phyloP scores from a whole-genome alignment of 257 asterid genomes.

The Rubia yunnanensis region DNA sequence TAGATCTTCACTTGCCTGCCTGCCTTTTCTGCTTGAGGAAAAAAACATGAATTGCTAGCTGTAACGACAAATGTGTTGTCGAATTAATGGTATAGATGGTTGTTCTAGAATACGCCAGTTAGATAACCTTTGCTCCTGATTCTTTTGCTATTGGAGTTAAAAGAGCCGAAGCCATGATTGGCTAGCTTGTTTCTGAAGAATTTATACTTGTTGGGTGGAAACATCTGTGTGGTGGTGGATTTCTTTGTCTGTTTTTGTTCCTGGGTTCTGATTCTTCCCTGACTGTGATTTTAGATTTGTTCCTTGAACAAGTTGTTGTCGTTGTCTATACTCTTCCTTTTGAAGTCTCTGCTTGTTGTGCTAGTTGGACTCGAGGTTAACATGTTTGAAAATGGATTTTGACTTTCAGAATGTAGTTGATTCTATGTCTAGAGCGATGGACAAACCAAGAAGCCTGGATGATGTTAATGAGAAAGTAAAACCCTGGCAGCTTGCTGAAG shows the following conservation, averaged over 20 bases:
- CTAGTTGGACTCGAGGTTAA: background rate
- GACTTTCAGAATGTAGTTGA: conserved; percentile 80
- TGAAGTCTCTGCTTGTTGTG: background rate
- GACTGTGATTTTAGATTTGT: background rate
- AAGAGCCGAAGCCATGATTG: too few species aligned
- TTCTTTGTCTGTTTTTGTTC: background rate
- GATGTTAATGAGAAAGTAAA: conserved; percentile 64
- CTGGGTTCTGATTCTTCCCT: background rate
- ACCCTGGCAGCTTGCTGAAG: conserved; percentile 85
- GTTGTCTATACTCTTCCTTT: background rate
- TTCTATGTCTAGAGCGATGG: conserved; percentile 65
- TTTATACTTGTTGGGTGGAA: background rate
- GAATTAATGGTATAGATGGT: background rate
- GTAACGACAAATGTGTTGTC: background rate
- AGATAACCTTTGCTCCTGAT: background rate
- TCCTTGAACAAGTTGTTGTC: background rate
- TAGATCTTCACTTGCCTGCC: background rate
- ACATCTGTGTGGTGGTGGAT: background rate
- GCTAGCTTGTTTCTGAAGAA: background rate
- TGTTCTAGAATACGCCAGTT: conserved; percentile 5
- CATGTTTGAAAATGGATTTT: conserved; percentile 4
- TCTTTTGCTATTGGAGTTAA: background rate
- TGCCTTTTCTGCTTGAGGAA: background rate
- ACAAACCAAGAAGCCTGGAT: conserved; percentile 68
- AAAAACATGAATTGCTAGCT: background rate